phyloP scores from a whole-genome alignment of 2,329 filamentous ascomycete genomes.

The Exophiala bonariae region DNA sequence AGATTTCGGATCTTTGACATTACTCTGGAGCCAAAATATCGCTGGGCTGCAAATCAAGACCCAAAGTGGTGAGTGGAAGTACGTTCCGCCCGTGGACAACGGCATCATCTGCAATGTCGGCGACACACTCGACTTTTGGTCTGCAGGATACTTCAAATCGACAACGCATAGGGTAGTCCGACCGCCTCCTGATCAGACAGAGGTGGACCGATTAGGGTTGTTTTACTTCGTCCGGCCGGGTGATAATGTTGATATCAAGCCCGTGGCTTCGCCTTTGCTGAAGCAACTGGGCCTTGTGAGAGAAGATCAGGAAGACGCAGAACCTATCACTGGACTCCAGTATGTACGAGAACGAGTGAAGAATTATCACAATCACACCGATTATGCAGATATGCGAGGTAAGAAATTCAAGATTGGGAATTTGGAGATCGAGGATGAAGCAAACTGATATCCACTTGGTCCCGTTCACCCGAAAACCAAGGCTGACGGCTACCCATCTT shows the following conservation, averaged over 20 bases:
- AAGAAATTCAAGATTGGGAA: conserved; percentile 11
- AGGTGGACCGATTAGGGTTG: conserved; percentile 43
- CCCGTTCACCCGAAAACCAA: too few species aligned
- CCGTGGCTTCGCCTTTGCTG: conserved; percentile 34
- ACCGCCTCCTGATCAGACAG: conserved; percentile 49
- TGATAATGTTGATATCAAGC: conserved; percentile 31
- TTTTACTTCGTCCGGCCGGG: conserved; percentile 48
- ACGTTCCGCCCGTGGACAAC: conserved; percentile 45
- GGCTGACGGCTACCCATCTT: too few species aligned
- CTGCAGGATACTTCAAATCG: conserved; percentile 51
- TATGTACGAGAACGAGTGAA: conserved; percentile 11
- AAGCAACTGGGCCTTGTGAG: conserved; percentile 29
- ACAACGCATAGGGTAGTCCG: conserved; percentile 50
- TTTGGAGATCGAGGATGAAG: conserved; percentile 14
- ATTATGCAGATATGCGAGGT: conserved; percentile 12
- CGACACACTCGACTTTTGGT: conserved; percentile 48
- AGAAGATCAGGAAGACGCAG: conserved; percentile 1
- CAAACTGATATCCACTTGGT: background rate
- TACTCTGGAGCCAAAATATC: conserved; percentile 59
- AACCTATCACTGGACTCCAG: conserved; percentile 3
- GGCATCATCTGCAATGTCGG: conserved; percentile 52
- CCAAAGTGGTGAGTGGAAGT: conserved; percentile 48
- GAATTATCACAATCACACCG: conserved; percentile 11
- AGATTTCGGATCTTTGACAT: conserved; percentile 55
- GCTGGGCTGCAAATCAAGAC: conserved; percentile 56